A percentile compares a stretch with the other conserved stretches of the same genome.
phyloP scores from a whole-genome alignment of 1,284 basidiomycete genomes.

The Puccinia polysora region DNA sequence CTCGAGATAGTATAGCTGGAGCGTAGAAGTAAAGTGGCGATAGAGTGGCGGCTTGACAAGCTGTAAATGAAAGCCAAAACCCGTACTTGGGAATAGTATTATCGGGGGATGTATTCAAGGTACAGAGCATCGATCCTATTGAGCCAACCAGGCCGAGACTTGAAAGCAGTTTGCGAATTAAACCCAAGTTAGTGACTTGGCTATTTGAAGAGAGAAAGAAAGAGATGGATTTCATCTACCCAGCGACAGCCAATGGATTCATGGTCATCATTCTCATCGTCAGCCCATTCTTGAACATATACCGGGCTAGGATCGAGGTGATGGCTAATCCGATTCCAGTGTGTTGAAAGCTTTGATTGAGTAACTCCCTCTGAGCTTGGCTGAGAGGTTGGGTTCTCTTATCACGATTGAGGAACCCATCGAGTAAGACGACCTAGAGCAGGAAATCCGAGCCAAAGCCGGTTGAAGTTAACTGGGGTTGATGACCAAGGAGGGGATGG shows the following conservation, averaged over 20 bases:
- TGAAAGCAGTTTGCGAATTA: not conserved
- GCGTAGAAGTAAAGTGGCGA: conserved; percentile 78
- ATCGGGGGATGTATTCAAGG: conserved; percentile 31
- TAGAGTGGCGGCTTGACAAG: conserved; percentile 74
- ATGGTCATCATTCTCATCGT: conserved; percentile 28
- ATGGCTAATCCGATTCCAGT: conserved; percentile 28
- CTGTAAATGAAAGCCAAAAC: conserved; percentile 64
- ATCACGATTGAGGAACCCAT: conserved; percentile 38
- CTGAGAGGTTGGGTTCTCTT: conserved; percentile 20
- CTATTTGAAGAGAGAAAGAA: no score
- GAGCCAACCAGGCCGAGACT: conserved; percentile 61
- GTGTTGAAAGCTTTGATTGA: conserved; percentile 31
- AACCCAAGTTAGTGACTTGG: not conserved
- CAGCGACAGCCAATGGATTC: conserved; percentile 29
- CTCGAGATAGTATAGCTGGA: conserved; percentile 79
- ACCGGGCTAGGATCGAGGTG: conserved; percentile 21
- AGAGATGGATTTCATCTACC: no score
- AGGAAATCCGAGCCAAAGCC: no score
- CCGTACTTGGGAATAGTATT: conserved; percentile 32
- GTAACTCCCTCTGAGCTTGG: conserved; percentile 14
- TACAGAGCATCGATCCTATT: conserved; percentile 53
- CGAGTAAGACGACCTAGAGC: conserved; percentile 17
- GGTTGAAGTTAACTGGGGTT: no score
- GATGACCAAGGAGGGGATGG: no score
- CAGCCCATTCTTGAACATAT: conserved; percentile 32